A percentile compares a stretch with the other conserved stretches of the same genome.
These are phyloP conservation scores for Starmera caribaea DNA, from an alignment of 805 yeast species.

Conservation along the genomic window DNA sequence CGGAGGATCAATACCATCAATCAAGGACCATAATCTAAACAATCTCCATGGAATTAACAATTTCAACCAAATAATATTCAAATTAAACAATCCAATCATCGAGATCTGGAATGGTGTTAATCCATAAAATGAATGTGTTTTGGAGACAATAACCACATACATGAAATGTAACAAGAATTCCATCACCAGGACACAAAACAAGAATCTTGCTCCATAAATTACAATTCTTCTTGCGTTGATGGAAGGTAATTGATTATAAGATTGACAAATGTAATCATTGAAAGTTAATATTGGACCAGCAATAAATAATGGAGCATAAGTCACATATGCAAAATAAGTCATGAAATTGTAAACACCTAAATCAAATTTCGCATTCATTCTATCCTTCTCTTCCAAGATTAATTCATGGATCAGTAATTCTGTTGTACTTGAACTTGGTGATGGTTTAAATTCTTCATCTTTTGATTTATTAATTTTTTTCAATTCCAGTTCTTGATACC, in stretches of 20 bases:
- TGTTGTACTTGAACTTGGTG: conserved; percentile 11
- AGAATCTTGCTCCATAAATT: conserved; percentile 57
- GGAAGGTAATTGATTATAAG: conserved; percentile 47
- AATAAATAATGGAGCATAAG: conserved; percentile 82
- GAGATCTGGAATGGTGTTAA: conserved; percentile 88
- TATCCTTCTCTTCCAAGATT: conserved; percentile 45
- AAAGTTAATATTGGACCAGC: conserved; percentile 94
- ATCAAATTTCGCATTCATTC: conserved; percentile 57
- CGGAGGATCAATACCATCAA: conserved; percentile 94
- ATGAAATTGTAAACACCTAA: conserved; percentile 47
- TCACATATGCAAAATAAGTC: conserved; percentile 66
- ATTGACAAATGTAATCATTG: conserved; percentile 82
- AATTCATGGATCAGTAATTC: conserved; percentile 4
- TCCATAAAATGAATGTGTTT: conserved; percentile 81
- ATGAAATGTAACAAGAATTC: conserved; percentile 80
- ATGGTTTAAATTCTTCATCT: conserved; percentile 14
- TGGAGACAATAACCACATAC: conserved; percentile 90
- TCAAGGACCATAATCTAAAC: conserved; percentile 83
- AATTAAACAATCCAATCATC: conserved; percentile 86
- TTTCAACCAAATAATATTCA: conserved; percentile 90
- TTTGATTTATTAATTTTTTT: conserved; percentile 7
- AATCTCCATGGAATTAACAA: conserved; percentile 92
- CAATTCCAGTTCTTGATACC: conserved; percentile 15
- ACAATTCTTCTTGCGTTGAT: conserved; percentile 43
- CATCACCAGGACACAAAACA: conserved; percentile 75